Evolutionary conservation across 2,329 filamentous ascomycete species (phyloP).

Genomic region (Leptographium flavum): DNA sequence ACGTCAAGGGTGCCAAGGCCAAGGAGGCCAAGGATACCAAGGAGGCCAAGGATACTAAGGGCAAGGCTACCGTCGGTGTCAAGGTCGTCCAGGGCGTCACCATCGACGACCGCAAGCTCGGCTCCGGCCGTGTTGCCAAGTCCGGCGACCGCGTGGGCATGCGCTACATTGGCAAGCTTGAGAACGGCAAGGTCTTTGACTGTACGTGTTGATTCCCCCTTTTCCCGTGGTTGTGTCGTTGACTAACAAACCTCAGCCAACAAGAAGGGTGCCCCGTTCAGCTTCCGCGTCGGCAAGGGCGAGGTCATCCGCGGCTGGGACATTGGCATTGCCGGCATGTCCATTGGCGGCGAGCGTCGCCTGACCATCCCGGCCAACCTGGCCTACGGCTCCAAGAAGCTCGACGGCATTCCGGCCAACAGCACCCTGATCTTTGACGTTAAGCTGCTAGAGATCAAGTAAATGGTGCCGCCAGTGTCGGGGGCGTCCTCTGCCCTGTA

Average conservation of each 20-base stretch:
- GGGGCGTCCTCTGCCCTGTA: neutral
- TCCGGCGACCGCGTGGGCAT: conserved; percentile 81
- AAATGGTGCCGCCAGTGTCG: conserved; percentile 17
- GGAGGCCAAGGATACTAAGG: conserved; percentile 20
- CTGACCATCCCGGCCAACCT: conserved; percentile 76
- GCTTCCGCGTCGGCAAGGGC: conserved; percentile 84
- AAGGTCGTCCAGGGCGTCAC: conserved; percentile 81
- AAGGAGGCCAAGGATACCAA: conserved; percentile 27
- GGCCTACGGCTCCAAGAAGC: conserved; percentile 74
- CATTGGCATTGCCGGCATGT: conserved; percentile 83
- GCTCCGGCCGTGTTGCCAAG: conserved; percentile 74
- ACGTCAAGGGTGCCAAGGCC: conserved; percentile 20
- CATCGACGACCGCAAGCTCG: conserved; percentile 89
- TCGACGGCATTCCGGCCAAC: conserved; percentile 81
- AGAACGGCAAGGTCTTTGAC: conserved; percentile 91
- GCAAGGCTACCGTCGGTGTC: conserved; percentile 44
- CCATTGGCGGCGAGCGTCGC: conserved; percentile 82
- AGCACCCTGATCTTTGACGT: conserved; percentile 86
- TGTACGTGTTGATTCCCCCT: conserved; percentile 36
- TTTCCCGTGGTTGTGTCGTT: neutral
- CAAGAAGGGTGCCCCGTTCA: conserved; percentile 97
- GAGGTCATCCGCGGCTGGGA: conserved; percentile 99
- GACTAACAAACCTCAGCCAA: conserved; percentile 46
- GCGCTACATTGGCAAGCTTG: conserved; percentile 95
- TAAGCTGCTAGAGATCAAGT: conserved; percentile 75